Base-by-base conservation (phyloP, 208 protist species). In the Histomonas meleagridis region DNA sequence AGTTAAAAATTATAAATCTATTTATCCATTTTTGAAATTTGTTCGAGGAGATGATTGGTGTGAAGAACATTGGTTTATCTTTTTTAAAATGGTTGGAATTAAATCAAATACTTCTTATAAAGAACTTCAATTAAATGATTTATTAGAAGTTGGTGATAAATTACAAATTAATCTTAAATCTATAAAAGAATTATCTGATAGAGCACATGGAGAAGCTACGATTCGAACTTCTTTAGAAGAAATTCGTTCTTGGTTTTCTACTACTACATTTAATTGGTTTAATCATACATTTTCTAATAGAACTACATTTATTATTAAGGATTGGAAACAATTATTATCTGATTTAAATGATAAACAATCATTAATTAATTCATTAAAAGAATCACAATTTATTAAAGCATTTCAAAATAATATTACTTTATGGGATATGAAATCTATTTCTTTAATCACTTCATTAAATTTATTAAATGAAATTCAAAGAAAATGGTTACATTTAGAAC, bases 401-500 rank as follows among this genome's bases (percentile, higher is more conserved):
- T 99, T 99, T 91, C 92, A 95, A 48, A 97, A 95, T 92, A 95
- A 97, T 92, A 96, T 96, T 1, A 92, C 70, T 53, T 95, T 96
- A 65, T 98, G 97, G 96, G 96, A 98, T 94, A 92, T 95, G 79
- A 96, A 97, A 53, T 95, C 99, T 23, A 93, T 94, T 1, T 95
- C 94, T 26, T 95, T 99, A 26, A 96, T 97, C 92, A 94, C 96
- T 90, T 96, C 96, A 90, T 94, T 99, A 86, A 94, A 95, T 12
- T 92, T 95, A 72, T 97, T 99, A 94, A 98, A 97, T 91, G 95
- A 96, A 91, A 97, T 99, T 93, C 98, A 99, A 94, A 95, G 97
- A 79, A 97, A 98, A 93, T 99, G 97, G 97, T 95, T 99, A 12
- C 99, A 99, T 93, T 95, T 99, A 5, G 97, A 99, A 95, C 98